Evolutionary conservation across 768 basidiomycete genomes (phyloP).

Genomic region (Cyathus striatus): DNA sequence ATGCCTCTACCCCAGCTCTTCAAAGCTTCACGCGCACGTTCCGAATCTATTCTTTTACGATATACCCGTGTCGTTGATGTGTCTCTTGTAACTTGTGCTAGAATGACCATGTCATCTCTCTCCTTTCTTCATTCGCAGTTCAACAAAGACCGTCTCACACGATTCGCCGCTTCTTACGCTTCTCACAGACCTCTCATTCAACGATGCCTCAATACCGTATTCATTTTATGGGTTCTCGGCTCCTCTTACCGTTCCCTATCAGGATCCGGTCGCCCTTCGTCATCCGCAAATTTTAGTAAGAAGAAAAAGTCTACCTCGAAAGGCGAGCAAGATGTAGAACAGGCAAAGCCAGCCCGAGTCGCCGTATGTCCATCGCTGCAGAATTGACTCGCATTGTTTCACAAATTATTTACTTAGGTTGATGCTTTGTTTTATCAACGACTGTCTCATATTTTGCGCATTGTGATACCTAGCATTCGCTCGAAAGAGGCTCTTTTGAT

Average conservation of each 20-base stretch:
- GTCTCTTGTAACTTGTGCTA: too few relatives aligned
- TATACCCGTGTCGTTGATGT: too few relatives aligned
- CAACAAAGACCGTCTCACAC: constrained; percentile 32
- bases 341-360: constrained; percentile 52
- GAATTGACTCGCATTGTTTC: not conserved
- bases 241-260: constrained; percentile 57
- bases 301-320: constrained; percentile 13
- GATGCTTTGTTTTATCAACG: constrained; percentile 88
- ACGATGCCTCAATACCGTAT: constrained; percentile 59
- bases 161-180: constrained; percentile 49
- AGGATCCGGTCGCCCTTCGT: constrained; percentile 27
- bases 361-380: constrained; percentile 44
- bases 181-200: constrained; percentile 69
- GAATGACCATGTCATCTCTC: constrained; percentile 30
- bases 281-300: constrained; percentile 26
- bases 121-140: constrained; percentile 26
- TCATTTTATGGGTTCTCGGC: constrained; percentile 66
- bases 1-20: too few relatives aligned
- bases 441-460: constrained; percentile 69
- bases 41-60: too few relatives aligned
- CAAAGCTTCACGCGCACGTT: too few relatives aligned
- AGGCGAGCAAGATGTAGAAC: constrained; percentile 20
- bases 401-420: constrained; percentile 41
- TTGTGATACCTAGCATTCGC: constrained; percentile 81
- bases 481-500: constrained; percentile 88